phyloP scores from a whole-genome alignment of 495 filamentous ascomycete species.

The Xylona heveae region DNA sequence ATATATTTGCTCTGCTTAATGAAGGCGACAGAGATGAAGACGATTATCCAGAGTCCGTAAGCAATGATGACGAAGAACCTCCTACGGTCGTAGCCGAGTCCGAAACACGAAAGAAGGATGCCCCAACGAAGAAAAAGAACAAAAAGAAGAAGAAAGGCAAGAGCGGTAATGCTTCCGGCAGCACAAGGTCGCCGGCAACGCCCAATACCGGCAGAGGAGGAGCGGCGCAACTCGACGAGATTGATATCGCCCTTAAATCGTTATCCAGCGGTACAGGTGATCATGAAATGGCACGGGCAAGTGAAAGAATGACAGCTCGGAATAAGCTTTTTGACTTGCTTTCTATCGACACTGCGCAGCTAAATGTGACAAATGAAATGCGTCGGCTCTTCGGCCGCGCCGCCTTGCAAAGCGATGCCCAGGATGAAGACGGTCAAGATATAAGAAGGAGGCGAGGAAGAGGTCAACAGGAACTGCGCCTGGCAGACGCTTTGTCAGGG shows the following conservation, averaged over 20 bases:
- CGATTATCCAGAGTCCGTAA: conserved; percentile 20
- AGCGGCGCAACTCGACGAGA: conserved; percentile 45
- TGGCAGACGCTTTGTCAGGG: conserved; percentile 49
- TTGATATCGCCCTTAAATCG: conserved; percentile 55
- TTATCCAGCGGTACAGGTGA: conserved; percentile 16
- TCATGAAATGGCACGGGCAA: conserved; percentile 9
- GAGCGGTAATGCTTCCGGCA: conserved; percentile 25
- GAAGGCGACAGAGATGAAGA: conserved; percentile 19
- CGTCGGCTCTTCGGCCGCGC: conserved; percentile 71
- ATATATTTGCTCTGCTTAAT: conserved; percentile 16
- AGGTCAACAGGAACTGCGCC: conserved; percentile 34
- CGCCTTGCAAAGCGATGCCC: conserved; percentile 38
- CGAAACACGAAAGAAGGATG: conserved; percentile 15
- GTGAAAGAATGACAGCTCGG: conserved; percentile 13
- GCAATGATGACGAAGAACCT: conserved; percentile 15
- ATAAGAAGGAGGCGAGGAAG: conserved; percentile 26
- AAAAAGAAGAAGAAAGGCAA: conserved; percentile 34
- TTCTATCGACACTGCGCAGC: conserved; percentile 49
- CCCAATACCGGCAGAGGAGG: conserved; percentile 10
- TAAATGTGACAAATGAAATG: conserved; percentile 89
- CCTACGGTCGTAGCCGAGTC: conserved; percentile 9
- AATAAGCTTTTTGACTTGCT: conserved; percentile 37
- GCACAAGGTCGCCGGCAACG: conserved; percentile 28
- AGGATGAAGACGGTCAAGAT: conserved; percentile 21
- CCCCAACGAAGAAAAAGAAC: conserved; percentile 24